Evolutionary conservation across 352 stramenopile genomes (phyloP).

Genomic region (Phytophthora vignae): DNA sequence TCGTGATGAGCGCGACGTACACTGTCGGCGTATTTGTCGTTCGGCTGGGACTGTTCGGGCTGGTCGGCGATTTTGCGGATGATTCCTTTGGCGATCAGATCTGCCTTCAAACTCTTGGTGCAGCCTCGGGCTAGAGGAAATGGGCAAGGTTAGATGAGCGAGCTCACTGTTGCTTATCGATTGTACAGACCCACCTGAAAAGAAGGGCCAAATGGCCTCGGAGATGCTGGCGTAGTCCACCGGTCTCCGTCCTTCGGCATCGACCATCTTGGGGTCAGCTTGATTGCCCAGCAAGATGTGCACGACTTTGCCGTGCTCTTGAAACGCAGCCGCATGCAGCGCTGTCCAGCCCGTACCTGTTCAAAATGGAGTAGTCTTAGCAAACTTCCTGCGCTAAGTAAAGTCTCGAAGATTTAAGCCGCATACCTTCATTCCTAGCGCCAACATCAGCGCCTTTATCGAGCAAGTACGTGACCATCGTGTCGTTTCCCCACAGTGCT

Average conservation of each 20-base stretch:
- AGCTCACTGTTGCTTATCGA: background rate
- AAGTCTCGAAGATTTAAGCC: background rate
- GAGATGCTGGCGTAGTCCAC: slow-evolving; percentile 79
- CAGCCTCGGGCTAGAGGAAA: slow-evolving; percentile 50
- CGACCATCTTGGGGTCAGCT: slow-evolving; percentile 52
- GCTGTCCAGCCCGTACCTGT: slow-evolving; percentile 71
- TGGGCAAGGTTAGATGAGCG: background rate
- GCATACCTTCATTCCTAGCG: slow-evolving; percentile 65
- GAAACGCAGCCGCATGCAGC: slow-evolving; percentile 70
- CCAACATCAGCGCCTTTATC: slow-evolving; percentile 59
- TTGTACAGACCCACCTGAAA: slow-evolving; percentile 44
- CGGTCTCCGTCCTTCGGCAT: slow-evolving; percentile 56
- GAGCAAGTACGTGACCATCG: slow-evolving; percentile 70
- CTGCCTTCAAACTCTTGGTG: slow-evolving; percentile 59
- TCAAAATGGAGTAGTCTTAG: slow-evolving; percentile 3
- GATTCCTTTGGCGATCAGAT: slow-evolving; percentile 67
- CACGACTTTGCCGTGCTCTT: slow-evolving; percentile 74
- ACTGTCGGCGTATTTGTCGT: slow-evolving; percentile 59
- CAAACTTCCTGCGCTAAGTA: background rate
- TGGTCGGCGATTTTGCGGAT: slow-evolving; percentile 72
- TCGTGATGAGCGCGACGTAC: slow-evolving; percentile 29
- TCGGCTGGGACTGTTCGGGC: slow-evolving; percentile 44
- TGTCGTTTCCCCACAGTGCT: slow-evolving; percentile 70
- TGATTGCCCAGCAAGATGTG: slow-evolving; percentile 58
- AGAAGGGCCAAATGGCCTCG: slow-evolving; percentile 77